Percentiles rank a stretch among this genome's conserved stretches.
Conservation (phyloP, 2,329 filamentous ascomycete genomes). For the Colletotrichum shisoi region DNA sequence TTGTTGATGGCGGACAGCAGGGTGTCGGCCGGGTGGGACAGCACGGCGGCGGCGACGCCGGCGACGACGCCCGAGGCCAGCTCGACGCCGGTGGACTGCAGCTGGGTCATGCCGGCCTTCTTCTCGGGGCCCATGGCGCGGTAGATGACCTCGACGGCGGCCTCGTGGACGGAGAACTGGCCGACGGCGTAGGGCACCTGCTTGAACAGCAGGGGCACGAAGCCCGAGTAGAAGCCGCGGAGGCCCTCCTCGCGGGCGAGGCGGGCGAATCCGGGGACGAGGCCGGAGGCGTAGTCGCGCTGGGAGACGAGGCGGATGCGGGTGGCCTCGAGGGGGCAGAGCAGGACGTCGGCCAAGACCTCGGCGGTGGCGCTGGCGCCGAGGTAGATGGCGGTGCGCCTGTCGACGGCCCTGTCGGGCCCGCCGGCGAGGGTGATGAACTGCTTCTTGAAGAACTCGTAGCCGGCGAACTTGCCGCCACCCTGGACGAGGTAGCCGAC, state of each 20-base stretch:
- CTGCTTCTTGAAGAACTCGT: constrained; percentile 94
- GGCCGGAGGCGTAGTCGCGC: constrained; percentile 76
- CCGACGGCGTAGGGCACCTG: constrained; percentile 93
- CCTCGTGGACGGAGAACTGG: constrained; percentile 95
- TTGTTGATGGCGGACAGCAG: constrained; percentile 65
- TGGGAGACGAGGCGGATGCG: constrained; percentile 81
- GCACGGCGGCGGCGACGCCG: constrained; percentile 85
- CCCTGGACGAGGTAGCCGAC: constrained; percentile 91
- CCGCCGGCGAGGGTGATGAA: constrained; percentile 74
- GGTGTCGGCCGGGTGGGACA: constrained; percentile 87
- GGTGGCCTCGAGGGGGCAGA: constrained; percentile 89
- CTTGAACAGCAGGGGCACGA: constrained; percentile 85
- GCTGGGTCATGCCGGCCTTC: constrained; percentile 73
- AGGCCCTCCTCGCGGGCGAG: constrained; percentile 79
- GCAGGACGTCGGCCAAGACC: constrained; percentile 78
- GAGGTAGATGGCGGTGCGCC: constrained; percentile 72
- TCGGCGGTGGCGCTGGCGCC: constrained; percentile 73
- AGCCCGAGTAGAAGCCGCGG: constrained; percentile 88
- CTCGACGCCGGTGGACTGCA: constrained; percentile 82
- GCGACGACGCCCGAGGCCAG: constrained; percentile 85
- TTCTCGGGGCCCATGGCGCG: constrained; percentile 68
- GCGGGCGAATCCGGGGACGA: constrained; percentile 75
- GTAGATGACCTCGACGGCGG: constrained; percentile 80
- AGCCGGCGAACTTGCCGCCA: constrained; percentile 89
- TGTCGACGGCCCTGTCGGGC: constrained; percentile 54